A percentile compares a stretch with the other conserved stretches of the same genome.
phyloP scores from a whole-genome alignment of 2,329 filamentous ascomycete genomes.

The Ceratocystis lukuohia region DNA sequence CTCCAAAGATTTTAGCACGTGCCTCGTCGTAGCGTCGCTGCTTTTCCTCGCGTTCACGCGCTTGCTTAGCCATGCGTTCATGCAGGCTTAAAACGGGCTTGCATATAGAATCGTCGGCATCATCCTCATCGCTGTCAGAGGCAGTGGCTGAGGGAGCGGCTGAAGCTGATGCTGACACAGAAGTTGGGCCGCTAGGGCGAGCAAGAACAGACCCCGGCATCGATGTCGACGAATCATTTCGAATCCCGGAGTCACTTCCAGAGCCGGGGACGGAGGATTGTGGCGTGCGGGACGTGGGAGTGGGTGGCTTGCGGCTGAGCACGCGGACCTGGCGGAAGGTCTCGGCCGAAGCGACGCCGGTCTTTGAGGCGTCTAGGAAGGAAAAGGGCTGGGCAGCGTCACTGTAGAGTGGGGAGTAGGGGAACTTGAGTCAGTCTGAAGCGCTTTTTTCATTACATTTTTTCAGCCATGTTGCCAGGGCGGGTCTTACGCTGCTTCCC shows the following conservation, averaged over 20 bases:
- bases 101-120: conserved; percentile 30
- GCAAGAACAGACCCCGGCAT: not conserved
- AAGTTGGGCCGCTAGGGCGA: not conserved
- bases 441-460: not conserved
- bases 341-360: conserved; percentile 35
- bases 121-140: conserved; percentile 48
- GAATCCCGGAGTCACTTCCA: conserved; percentile 59
- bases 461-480: not conserved
- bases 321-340: conserved; percentile 78
- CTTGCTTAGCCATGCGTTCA: conserved; percentile 64
- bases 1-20: conserved; percentile 74
- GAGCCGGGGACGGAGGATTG: conserved; percentile 29
- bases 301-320: conserved; percentile 64
- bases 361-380: conserved; percentile 54
- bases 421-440: not conserved
- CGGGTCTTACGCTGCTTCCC: conserved; percentile 63
- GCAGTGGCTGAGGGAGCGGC: not conserved
- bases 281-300: conserved; percentile 32
- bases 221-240: too few species aligned
- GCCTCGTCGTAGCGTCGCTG: conserved; percentile 82
- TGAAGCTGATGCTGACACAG: not conserved
- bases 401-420: conserved; percentile 29
- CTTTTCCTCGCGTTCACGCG: conserved; percentile 74
- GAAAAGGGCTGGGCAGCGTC: conserved; percentile 63
- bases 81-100: conserved; percentile 49